These are phyloP conservation scores for Carex arenaria DNA, from an alignment of 202 grass and related monocot species.

Conservation along the genomic window DNA sequence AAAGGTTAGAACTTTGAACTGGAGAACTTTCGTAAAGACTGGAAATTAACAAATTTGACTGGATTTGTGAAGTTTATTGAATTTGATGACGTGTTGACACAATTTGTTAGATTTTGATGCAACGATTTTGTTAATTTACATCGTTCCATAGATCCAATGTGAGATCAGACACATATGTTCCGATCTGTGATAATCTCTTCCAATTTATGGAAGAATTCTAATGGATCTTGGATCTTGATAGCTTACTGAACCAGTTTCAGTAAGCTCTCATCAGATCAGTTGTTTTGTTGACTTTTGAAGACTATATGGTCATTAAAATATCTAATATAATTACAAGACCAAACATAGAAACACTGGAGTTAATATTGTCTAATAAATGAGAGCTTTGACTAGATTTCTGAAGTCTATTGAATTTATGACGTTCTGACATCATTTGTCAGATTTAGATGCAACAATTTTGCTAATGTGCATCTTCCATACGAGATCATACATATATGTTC, in stretches of 20 bases:
- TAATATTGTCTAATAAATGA: not conserved
- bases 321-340: not conserved
- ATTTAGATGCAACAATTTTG: not conserved
- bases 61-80: not conserved
- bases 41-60: not conserved
- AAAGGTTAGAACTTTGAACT: constrained; percentile 49
- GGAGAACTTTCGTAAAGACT: not conserved
- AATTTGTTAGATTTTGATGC: not conserved
- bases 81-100: not conserved
- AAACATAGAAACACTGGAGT: not conserved
- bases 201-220: not conserved
- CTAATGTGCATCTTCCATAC: not conserved
- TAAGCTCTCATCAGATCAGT: constrained; percentile 2
- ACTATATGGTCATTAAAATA: not conserved
- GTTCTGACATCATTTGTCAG: not conserved
- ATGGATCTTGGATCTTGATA: constrained; percentile 11
- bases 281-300: not conserved
- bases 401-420: not conserved
- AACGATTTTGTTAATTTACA: not conserved
- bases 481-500: not conserved
- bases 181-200: constrained; percentile 1
- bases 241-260: not conserved
- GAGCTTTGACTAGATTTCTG: not conserved
- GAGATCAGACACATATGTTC: not conserved
- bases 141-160: not conserved